These are phyloP conservation scores for Talaromyces sp. DNA, from an alignment of 2,329 filamentous ascomycete species.

Conservation along the genomic window DNA sequence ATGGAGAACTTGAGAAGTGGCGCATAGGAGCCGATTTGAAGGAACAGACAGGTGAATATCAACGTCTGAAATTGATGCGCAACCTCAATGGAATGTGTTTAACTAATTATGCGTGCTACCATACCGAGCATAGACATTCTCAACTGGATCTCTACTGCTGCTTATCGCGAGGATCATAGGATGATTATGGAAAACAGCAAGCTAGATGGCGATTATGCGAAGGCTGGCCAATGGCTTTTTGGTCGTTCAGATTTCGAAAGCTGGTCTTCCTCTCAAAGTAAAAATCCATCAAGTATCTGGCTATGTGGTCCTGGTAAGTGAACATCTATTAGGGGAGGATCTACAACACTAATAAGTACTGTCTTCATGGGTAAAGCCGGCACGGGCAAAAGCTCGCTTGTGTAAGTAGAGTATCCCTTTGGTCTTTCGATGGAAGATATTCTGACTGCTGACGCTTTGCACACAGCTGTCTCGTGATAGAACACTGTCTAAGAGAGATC, in stretches of 20 bases:
- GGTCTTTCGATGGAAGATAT: not conserved
- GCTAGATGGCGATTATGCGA: not conserved
- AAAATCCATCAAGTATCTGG: not conserved
- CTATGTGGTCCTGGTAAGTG: not conserved
- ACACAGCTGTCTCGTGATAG: not conserved
- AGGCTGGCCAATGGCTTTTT: not conserved
- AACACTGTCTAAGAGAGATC: not conserved
- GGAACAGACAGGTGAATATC: not conserved
- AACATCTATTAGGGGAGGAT: not conserved
- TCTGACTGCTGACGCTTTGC: not conserved
- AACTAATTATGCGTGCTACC: too few relatives aligned
- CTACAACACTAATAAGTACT: not conserved
- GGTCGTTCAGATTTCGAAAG: not conserved
- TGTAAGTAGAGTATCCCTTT: not conserved
- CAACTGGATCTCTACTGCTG: not conserved
- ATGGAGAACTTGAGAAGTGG: too few relatives aligned
- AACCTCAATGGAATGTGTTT: too few relatives aligned
- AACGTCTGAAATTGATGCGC: too few relatives aligned
- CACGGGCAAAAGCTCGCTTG: not conserved
- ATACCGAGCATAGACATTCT: not conserved
- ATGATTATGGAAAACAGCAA: not conserved
- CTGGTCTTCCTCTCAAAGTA: not conserved
- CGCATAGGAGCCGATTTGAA: not conserved
- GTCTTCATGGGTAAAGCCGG: not conserved
- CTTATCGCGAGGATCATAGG: not conserved